phyloP scores from a whole-genome alignment of 1,284 basidiomycete species.

The Sphaerobolus stellatus region DNA sequence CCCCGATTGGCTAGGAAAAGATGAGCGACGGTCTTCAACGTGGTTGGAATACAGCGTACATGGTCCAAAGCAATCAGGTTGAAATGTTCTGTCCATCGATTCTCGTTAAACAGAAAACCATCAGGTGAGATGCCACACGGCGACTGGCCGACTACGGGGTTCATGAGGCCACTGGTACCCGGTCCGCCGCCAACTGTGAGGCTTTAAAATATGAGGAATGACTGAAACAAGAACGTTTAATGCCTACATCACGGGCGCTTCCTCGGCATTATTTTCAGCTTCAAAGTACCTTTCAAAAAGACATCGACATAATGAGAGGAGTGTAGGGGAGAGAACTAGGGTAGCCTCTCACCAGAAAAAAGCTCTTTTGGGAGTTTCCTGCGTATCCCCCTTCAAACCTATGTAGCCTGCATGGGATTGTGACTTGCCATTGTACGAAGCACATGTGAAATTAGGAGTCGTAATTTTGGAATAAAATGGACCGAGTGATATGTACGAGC shows the following conservation, averaged over 20 bases:
- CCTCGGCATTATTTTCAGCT: constrained; percentile 24
- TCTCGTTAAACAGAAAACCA: constrained; percentile 24
- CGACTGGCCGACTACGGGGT: constrained; percentile 29
- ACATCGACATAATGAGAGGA: too few relatives aligned
- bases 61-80: constrained; percentile 35
- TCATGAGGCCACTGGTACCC: constrained; percentile 30
- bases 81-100: constrained; percentile 32
- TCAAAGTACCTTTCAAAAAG: constrained; percentile 38
- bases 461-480: too few relatives aligned
- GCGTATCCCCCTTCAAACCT: constrained; percentile 29
- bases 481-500: too few relatives aligned
- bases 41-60: constrained; percentile 20
- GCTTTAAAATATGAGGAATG: too few relatives aligned
- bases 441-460: background rate
- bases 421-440: background rate
- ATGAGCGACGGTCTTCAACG: background rate
- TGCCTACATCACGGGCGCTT: constrained; percentile 30
- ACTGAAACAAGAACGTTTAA: background rate
- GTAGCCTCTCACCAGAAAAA: constrained; percentile 41
- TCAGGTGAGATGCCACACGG: constrained; percentile 26
- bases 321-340: too few relatives aligned
- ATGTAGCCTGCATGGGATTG: constrained; percentile 30
- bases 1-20: constrained; percentile 30
- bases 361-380: constrained; percentile 26
- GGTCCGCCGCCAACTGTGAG: constrained; percentile 35